A percentile compares a stretch with the other conserved stretches of the same genome.
phyloP scores from a whole-genome alignment of 1,139 yeast genomes.

The Lodderomyces margitis region DNA sequence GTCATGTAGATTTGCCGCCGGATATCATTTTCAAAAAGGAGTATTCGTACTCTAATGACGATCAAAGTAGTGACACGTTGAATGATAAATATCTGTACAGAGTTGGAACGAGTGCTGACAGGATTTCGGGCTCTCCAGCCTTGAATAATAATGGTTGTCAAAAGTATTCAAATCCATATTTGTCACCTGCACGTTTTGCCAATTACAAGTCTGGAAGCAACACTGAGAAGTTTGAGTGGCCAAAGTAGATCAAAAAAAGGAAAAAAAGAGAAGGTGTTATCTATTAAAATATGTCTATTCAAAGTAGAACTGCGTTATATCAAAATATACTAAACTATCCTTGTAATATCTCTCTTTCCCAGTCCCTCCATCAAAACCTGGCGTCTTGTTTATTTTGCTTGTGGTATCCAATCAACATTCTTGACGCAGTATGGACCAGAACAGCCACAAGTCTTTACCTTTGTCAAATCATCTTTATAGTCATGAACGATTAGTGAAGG shows the following conservation, averaged over 20 bases:
- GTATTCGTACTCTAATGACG: neutral
- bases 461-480: slow-evolving; percentile 38
- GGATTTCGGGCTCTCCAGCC: neutral
- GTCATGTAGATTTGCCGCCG: neutral
- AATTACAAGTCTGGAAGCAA: slow-evolving; percentile 1
- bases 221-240: no score
- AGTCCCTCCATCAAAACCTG: no score
- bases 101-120: neutral
- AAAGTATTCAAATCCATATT: slow-evolving; percentile 11
- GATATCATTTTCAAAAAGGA: neutral
- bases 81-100: neutral
- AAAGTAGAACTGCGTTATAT: no score
- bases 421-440: slow-evolving; percentile 44
- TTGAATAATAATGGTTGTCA: slow-evolving; percentile 6
- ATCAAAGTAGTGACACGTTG: neutral
- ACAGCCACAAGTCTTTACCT: slow-evolving; percentile 44
- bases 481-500: slow-evolving; percentile 48
- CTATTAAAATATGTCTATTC: no score
- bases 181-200: slow-evolving; percentile 9
- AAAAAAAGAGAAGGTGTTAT: no score
- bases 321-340: no score
- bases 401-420: slow-evolving; percentile 45
- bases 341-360: no score
- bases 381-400: slow-evolving; percentile 22
- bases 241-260: no score